phyloP scores from a whole-genome alignment of 2,329 filamentous ascomycete genomes.

The Leptographium procerum region DNA sequence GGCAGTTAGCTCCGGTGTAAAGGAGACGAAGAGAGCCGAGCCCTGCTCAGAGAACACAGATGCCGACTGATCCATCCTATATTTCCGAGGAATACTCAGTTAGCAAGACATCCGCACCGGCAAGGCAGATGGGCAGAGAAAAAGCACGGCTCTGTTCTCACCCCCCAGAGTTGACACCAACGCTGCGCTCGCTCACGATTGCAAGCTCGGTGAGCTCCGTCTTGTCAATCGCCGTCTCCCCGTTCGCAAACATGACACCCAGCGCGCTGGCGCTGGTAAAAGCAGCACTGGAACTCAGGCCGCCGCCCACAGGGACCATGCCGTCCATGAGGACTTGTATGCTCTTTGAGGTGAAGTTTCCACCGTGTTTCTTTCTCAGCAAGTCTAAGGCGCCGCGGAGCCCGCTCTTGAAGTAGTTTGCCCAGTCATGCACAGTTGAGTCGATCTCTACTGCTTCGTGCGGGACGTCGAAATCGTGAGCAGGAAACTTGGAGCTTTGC shows the following conservation, averaged over 20 bases:
- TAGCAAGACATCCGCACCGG: background rate
- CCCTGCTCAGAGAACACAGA: conserved; percentile 86
- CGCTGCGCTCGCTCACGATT: conserved; percentile 85
- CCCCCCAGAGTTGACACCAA: conserved; percentile 95
- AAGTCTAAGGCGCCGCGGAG: conserved; percentile 71
- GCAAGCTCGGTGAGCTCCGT: conserved; percentile 85
- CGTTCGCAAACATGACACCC: conserved; percentile 78
- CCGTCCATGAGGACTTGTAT: conserved; percentile 89
- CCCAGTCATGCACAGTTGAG: conserved; percentile 79
- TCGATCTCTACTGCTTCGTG: conserved; percentile 61
- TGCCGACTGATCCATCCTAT: conserved; percentile 90
- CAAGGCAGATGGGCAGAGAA: background rate
- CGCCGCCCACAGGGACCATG: conserved; percentile 82
- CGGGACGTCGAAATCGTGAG: conserved; percentile 63
- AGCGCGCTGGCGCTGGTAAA: conserved; percentile 86
- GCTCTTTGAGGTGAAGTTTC: conserved; percentile 54
- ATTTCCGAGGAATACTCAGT: background rate
- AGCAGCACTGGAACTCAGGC: conserved; percentile 85
- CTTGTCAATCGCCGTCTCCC: conserved; percentile 69
- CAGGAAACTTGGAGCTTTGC: conserved; percentile 61
- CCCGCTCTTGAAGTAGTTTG: conserved; percentile 96
- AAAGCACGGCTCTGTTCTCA: conserved; percentile 29
- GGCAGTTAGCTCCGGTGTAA: conserved; percentile 67
- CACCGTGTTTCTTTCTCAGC: conserved; percentile 53
- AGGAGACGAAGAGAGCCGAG: conserved; percentile 81